Evolutionary conservation across 768 basidiomycete genomes (phyloP).

Genomic region (Naematelia aurantialba): DNA sequence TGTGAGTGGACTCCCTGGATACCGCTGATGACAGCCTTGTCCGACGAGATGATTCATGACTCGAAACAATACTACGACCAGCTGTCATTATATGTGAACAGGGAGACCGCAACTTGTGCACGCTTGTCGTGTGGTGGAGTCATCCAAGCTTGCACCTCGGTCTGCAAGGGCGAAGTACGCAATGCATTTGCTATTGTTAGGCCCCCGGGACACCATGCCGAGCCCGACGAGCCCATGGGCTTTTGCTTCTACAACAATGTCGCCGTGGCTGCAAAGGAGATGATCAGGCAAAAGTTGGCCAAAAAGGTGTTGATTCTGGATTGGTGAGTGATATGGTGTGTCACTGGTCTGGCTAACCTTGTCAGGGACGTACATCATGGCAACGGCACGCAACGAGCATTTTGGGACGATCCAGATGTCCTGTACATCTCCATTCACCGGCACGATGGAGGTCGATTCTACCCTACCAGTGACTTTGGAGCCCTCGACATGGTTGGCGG

Average conservation of each 20-base stretch:
- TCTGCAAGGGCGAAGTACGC: slow-evolving; percentile 72
- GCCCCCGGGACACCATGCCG: slow-evolving; percentile 96
- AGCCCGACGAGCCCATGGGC: slow-evolving; percentile 97
- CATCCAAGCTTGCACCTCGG: slow-evolving; percentile 80
- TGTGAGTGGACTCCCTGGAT: slow-evolving; percentile 56
- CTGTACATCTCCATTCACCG: slow-evolving; percentile 93
- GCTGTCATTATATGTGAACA: slow-evolving; percentile 86
- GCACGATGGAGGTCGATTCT: slow-evolving; percentile 85
- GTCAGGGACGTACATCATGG: slow-evolving; percentile 98
- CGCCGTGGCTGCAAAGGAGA: slow-evolving; percentile 80
- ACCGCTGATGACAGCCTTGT: slow-evolving; percentile 59
- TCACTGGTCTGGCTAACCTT: slow-evolving; percentile 9
- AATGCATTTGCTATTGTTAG: slow-evolving; percentile 93
- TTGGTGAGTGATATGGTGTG: slow-evolving; percentile 64
- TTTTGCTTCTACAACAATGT: slow-evolving; percentile 99
- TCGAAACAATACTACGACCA: slow-evolving; percentile 81
- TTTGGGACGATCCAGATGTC: slow-evolving; percentile 85
- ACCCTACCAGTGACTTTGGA: slow-evolving; percentile 89
- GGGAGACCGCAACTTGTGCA: slow-evolving; percentile 76
- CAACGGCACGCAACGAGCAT: slow-evolving; percentile 94
- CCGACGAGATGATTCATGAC: slow-evolving; percentile 67
- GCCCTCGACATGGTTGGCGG: slow-evolving; percentile 79
- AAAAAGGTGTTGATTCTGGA: slow-evolving; percentile 88
- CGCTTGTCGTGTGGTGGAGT: slow-evolving; percentile 90
- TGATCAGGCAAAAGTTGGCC: slow-evolving; percentile 64